Evolutionary conservation across 495 filamentous ascomycete genomes (phyloP), one percentile per base, ranked within the genome.

Genomic region (Acidiella bohemica): DNA sequence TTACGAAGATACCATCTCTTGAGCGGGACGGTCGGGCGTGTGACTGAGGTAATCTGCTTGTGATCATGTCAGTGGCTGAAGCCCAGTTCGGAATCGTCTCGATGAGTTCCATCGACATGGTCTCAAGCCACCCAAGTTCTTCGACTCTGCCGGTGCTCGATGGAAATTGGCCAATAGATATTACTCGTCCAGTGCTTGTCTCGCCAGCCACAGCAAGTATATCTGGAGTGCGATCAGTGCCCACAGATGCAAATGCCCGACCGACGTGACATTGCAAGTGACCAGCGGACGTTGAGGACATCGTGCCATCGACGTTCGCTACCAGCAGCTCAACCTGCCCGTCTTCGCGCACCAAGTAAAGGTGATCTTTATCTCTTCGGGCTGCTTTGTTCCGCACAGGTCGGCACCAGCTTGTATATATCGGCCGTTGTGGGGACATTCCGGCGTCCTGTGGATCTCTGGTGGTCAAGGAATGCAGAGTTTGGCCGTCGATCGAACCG

Each of bases 1-100:
- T 53, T n/a, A 56, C 32, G 30, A 60, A 53, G 10, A 61, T 34
- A 18, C 30, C 39, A 5, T 49, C 37, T 17, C 49, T 47, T 4
- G 42, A 24, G 10, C 42, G 31, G 2, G 12, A 1, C 9, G 43
- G 26, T 35, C 32, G 40, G 21, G 23, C 29, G 19, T 35, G 33
- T 29, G 12, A 47, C 32, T 10, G 35, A 33, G 28, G 51, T 41
- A 33, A 43, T 36, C 19, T 42, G 21, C 42, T 20, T 9, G 82
- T 28, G 3, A 41, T 26, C 40, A 52, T 72, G 56, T 95, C 85
- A 14, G 73, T 70, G 17, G 78, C 68, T 0, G 90, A 85, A 0
- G 83, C 72, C 87, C 86, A 94, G 53, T 86, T 94, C 22, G 77
- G 69, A 30, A 84, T 72, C n/a, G 64, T 66, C 38, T 76, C 69